Conservation (phyloP, 306 rosid genomes). For the Carpinus fangiana region DNA sequence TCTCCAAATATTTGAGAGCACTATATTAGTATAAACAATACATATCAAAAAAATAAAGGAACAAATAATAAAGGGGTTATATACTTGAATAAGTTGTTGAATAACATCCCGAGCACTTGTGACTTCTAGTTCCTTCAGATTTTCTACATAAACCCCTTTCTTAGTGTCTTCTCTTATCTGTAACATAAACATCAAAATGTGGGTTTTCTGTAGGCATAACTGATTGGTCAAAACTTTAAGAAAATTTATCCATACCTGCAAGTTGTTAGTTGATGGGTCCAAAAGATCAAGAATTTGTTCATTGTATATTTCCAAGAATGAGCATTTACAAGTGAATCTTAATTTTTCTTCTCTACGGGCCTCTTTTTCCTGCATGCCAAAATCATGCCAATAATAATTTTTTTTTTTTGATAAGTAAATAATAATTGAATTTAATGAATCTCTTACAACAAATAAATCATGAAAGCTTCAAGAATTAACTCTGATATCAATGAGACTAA, state of each 20-base stretch:
- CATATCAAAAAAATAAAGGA: background rate
- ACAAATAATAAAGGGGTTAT: conserved; percentile 8
- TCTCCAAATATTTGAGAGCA: background rate
- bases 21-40: background rate
- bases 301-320: conserved; percentile 94
- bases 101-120: conserved; percentile 90
- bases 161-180: conserved; percentile 92
- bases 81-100: conserved; percentile 86
- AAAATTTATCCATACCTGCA: conserved; percentile 61
- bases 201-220: background rate
- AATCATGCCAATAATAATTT: background rate
- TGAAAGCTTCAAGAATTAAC: conserved; percentile 2
- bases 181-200: conserved; percentile 7
- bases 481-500: background rate
- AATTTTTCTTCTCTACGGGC: conserved; percentile 82
- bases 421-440: background rate
- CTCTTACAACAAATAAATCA: background rate
- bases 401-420: too few species aligned
- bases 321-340: conserved; percentile 82
- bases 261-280: conserved; percentile 82
- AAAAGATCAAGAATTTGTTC: conserved; percentile 97
- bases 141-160: conserved; percentile 97
- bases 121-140: conserved; percentile 86
- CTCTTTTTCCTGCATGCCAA: conserved; percentile 76
- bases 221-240: background rate